A percentile compares a stretch with the other conserved stretches of the same genome.
Conservation (phyloP, 2,329 filamentous ascomycete genomes). For the Penicillium sp. region DNA sequence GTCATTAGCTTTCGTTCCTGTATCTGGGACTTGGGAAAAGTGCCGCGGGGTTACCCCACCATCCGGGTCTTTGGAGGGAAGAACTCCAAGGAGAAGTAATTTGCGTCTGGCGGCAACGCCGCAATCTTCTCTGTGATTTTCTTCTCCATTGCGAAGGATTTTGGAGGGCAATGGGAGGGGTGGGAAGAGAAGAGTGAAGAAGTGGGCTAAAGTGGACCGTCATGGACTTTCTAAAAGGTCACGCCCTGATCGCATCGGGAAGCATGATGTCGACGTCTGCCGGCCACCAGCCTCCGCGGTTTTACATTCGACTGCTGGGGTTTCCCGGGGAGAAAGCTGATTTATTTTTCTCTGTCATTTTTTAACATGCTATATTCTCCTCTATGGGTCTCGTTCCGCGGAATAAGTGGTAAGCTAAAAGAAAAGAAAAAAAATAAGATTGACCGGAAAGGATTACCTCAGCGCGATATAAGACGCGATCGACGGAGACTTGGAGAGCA, state of each 20-base stretch:
- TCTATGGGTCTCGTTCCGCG: not conserved
- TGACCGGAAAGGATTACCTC: conserved; percentile 17
- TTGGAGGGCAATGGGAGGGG: conserved; percentile 21
- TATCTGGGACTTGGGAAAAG: conserved; percentile 1
- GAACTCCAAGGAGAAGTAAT: conserved; percentile 97
- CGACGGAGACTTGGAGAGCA: conserved; percentile 1
- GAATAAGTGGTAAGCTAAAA: not conserved
- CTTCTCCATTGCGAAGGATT: conserved; percentile 68
- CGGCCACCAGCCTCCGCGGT: conserved; percentile 18
- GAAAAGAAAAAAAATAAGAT: not conserved
- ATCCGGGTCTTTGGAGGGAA: conserved; percentile 97
- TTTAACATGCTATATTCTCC: not conserved
- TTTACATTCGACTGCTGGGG: not conserved
- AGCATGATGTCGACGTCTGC: conserved; percentile 23
- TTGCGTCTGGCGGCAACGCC: conserved; percentile 77
- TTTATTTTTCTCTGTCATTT: not conserved
- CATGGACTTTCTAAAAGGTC: conserved; percentile 12
- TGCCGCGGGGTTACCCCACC: conserved; percentile 52
- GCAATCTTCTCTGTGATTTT: conserved; percentile 96
- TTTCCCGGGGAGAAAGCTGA: not conserved
- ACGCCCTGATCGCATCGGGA: conserved; percentile 18
- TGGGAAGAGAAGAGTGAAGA: conserved; percentile 23
- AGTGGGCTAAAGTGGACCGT: conserved; percentile 29
- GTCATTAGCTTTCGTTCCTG: conserved; percentile 27
- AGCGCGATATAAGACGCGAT: conserved; percentile 10